phyloP scores from a whole-genome alignment of 1,139 yeast genomes.

The Yamadazyma triangularis region DNA sequence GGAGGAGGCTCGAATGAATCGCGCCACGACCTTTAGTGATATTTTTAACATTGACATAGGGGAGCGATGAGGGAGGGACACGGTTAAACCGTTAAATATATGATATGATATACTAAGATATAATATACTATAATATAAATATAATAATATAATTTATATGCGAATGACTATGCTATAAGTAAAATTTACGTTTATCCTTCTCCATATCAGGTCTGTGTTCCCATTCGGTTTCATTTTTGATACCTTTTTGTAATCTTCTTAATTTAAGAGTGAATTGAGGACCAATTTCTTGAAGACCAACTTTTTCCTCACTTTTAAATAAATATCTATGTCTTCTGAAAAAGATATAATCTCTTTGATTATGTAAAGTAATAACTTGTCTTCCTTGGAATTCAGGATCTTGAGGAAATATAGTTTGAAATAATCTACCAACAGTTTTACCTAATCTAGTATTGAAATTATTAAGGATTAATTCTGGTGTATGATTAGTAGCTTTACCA shows the following conservation, averaged over 20 bases:
- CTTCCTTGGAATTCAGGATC: slow-evolving; percentile 92
- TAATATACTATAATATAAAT: too few species aligned
- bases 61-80: too few species aligned
- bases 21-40: too few species aligned
- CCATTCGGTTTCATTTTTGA: slow-evolving; percentile 92
- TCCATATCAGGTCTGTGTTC: slow-evolving; percentile 97
- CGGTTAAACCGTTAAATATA: too few species aligned
- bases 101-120: too few species aligned
- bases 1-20: too few species aligned
- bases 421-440: slow-evolving; percentile 84
- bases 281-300: slow-evolving; percentile 92
- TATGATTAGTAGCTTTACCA: slow-evolving; percentile 84
- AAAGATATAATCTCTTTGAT: slow-evolving; percentile 91
- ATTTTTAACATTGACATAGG: too few species aligned
- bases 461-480: slow-evolving; percentile 87
- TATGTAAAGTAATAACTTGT: slow-evolving; percentile 91
- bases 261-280: slow-evolving; percentile 92
- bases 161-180: too few species aligned
- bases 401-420: slow-evolving; percentile 89
- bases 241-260: slow-evolving; percentile 85
- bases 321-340: slow-evolving; percentile 93
- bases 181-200: slow-evolving; percentile 88
- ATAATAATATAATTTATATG: too few species aligned
- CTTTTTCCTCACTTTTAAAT: slow-evolving; percentile 84
- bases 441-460: slow-evolving; percentile 92